Evolutionary conservation across 768 basidiomycete species (phyloP).

Genomic region (Lactifluus rugatus): DNA sequence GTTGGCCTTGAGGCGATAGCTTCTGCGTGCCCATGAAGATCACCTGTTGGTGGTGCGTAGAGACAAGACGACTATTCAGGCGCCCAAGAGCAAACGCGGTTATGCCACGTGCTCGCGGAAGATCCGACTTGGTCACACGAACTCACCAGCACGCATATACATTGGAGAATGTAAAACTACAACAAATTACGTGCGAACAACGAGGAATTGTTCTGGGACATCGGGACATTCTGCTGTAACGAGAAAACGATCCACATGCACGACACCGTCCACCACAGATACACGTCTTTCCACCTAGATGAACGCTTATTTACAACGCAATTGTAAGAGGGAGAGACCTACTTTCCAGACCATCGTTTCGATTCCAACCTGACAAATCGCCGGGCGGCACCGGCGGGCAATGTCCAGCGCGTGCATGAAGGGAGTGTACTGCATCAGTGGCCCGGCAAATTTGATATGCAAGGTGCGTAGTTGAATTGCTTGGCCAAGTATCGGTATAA

Average conservation of each 20-base stretch:
- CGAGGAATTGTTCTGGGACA: conserved; percentile 11
- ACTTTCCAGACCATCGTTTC: conserved; percentile 68
- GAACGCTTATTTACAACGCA: background rate
- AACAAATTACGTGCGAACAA: background rate
- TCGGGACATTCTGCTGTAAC: background rate
- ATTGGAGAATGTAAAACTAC: no score
- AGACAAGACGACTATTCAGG: no score
- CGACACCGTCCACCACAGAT: background rate
- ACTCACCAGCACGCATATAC: no score
- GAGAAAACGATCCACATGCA: conserved; percentile 1
- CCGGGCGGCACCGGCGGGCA: conserved; percentile 39
- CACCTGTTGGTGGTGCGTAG: background rate
- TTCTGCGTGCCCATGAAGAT: conserved; percentile 20
- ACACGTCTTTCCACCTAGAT: conserved; percentile 11
- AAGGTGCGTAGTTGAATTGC: conserved; percentile 43
- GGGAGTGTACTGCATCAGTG: conserved; percentile 13
- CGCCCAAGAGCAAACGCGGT: no score
- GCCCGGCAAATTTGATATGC: conserved; percentile 45
- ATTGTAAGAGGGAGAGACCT: conserved; percentile 12
- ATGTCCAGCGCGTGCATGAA: conserved; percentile 29
- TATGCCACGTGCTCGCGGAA: background rate
- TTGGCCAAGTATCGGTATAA: conserved; percentile 34
- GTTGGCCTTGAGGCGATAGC: conserved; percentile 37
- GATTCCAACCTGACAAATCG: conserved; percentile 54
- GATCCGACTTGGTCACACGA: no score